phyloP scores from a whole-genome alignment of 1,284 basidiomycete genomes.

The Heterobasidion irregulare region DNA sequence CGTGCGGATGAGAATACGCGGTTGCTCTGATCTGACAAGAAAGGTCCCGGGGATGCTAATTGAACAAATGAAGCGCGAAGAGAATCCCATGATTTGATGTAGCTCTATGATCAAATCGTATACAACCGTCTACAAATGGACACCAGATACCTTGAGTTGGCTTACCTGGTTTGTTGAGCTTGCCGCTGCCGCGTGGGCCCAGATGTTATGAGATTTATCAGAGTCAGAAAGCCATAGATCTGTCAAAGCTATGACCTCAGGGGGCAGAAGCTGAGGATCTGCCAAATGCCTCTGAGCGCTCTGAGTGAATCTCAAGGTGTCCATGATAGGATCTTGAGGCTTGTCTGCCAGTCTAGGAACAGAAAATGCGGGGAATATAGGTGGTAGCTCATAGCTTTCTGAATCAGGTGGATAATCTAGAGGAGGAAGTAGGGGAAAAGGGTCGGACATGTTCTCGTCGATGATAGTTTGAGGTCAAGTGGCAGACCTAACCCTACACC shows the following conservation, averaged over 20 bases:
- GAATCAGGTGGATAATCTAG: not conserved
- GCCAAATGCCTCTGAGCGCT: not conserved
- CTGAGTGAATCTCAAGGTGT: conserved; percentile 31
- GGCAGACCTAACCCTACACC: not conserved
- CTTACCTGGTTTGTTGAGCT: not conserved
- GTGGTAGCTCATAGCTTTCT: not conserved
- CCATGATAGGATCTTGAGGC: conserved; percentile 72
- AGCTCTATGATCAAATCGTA: conserved; percentile 16
- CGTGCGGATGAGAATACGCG: conserved; percentile 42
- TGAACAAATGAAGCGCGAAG: conserved; percentile 28
- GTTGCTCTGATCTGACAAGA: conserved; percentile 56
- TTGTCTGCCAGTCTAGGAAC: conserved; percentile 51
- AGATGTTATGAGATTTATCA: not conserved
- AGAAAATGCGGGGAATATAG: conserved; percentile 36
- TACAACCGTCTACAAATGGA: too few relatives aligned
- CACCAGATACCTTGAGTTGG: too few relatives aligned
- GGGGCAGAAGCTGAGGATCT: conserved; percentile 11
- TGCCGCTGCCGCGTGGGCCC: not conserved
- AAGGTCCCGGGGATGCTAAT: conserved; percentile 31
- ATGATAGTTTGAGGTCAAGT: not conserved
- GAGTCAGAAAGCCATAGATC: conserved; percentile 1
- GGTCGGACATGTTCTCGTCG: not conserved
- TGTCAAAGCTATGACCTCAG: conserved; percentile 18
- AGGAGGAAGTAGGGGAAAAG: not conserved
- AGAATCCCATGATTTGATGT: conserved; percentile 54